Evolutionary conservation across 2,329 filamentous ascomycete genomes (phyloP).

Genomic region (Penicillium vulpinum): DNA sequence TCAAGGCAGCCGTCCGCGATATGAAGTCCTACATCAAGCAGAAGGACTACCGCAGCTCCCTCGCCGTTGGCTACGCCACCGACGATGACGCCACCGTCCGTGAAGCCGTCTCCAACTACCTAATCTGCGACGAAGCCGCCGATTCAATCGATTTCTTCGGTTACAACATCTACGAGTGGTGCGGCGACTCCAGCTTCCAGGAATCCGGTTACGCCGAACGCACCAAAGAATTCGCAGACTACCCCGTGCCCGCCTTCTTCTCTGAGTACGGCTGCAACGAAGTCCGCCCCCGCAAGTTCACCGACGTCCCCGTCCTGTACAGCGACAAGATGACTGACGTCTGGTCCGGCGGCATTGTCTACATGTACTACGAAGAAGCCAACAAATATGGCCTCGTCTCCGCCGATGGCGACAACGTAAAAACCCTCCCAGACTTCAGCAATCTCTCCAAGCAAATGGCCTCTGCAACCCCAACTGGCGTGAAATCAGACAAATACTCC

Average conservation of each 20-base stretch:
- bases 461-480: constrained; percentile 65
- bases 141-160: constrained; percentile 93
- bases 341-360: constrained; percentile 95
- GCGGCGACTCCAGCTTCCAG: constrained; percentile 75
- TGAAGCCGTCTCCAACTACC: constrained; percentile 80
- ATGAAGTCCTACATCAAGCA: constrained; percentile 89
- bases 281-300: constrained; percentile 70
- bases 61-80: constrained; percentile 94
- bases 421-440: constrained; percentile 72
- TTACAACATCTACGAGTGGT: constrained; percentile 99
- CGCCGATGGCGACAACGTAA: constrained; percentile 64
- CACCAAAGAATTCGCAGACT: constrained; percentile 82
- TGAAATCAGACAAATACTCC: constrained; percentile 67
- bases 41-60: constrained; percentile 67
- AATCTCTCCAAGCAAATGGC: constrained; percentile 70
- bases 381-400: constrained; percentile 75
- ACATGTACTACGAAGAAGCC: constrained; percentile 93
- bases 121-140: constrained; percentile 75
- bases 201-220: constrained; percentile 78
- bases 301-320: constrained; percentile 82
- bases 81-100: constrained; percentile 88
- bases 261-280: constrained; percentile 97
- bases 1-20: constrained; percentile 97
- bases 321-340: constrained; percentile 76
- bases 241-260: constrained; percentile 95